Base-by-base conservation (phyloP, 306 rosid genomes). In the Casuarina glauca region DNA sequence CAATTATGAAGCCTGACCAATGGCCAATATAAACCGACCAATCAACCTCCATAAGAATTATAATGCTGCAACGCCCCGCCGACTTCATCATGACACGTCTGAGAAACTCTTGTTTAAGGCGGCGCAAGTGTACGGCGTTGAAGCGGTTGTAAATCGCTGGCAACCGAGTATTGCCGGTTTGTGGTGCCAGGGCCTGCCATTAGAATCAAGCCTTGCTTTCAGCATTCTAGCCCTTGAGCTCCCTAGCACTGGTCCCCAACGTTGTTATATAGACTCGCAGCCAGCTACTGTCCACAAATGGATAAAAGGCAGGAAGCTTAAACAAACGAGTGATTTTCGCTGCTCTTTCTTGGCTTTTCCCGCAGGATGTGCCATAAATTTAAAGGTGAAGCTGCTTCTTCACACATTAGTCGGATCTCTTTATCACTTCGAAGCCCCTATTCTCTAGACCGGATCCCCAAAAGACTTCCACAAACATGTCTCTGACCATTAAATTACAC, bases 401-500 rank as follows among this genome's bases (percentile, higher is more conserved):
- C 85, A 86, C 92, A 86, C 61, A 32, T 82, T 76, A 70, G 44
- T 45, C 88, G 83, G 44, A 62, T 82, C 70, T 77, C 80, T 63
- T 53, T 43, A 12, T 70, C 72, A 39, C 76, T 43, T 52, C 78
- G 70, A 36, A 51, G 43, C 48, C 46, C 60, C 38, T 68, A 46
- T 75, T 61, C 39, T 20, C 70, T 1, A 12, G 36, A n/a, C 43
- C 72, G 12, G 20, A 20, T 55, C 19, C 76, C 60, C 72, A 11
- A 67, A 43, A 46, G 50, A 17, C 45, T 44, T 48, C 6, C 8
- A 11, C 76, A 51, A 74, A 32, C 57, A 92, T 96, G 97, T 88
- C 91, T 87, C 84, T 91, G 1, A 78, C 88, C 68, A 75, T 87
- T 80, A 96, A 87, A 78, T 61, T 86, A 8, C 90, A 87, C 82